These are phyloP conservation scores for Annulohypoxylon nitens DNA, from an alignment of 495 filamentous ascomycete genomes.

Conservation along the genomic window DNA sequence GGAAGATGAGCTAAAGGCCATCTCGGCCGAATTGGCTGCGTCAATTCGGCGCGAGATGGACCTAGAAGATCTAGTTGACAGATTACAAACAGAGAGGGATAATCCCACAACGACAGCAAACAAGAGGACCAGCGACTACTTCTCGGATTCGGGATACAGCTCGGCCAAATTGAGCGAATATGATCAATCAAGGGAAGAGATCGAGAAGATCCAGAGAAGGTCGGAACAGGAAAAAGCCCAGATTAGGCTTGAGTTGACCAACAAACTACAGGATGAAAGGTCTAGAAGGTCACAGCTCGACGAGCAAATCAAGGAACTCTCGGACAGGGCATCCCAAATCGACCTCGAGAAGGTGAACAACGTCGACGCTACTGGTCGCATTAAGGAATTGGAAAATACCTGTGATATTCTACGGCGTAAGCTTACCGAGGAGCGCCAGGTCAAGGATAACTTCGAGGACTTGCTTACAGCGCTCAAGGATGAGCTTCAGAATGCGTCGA, in stretches of 20 bases:
- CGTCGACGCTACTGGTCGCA: conserved; percentile 64
- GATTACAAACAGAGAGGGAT: conserved; percentile 79
- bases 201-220: conserved; percentile 83
- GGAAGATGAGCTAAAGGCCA: conserved; percentile 92
- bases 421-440: conserved; percentile 84
- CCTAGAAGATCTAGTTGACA: conserved; percentile 91
- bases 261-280: conserved; percentile 88
- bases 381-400: conserved; percentile 80
- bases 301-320: conserved; percentile 81
- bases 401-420: conserved; percentile 86
- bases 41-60: conserved; percentile 98
- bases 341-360: conserved; percentile 63
- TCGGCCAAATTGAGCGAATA: conserved; percentile 76
- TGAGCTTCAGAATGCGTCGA: conserved; percentile 83
- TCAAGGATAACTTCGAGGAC: conserved; percentile 95
- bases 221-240: conserved; percentile 93
- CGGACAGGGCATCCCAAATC: conserved; percentile 75
- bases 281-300: conserved; percentile 79
- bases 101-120: conserved; percentile 69
- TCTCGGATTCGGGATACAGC: conserved; percentile 93
- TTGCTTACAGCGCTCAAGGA: conserved; percentile 83
- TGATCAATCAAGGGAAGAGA: conserved; percentile 81
- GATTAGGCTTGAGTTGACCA: conserved; percentile 83
- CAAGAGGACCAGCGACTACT: conserved; percentile 95
- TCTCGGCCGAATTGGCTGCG: conserved; percentile 89